Percentiles rank a stretch among this genome's conserved stretches.
Evolutionary conservation across 495 filamentous ascomycete genomes (phyloP).

Genomic region (Talaromyces thailandensis): DNA sequence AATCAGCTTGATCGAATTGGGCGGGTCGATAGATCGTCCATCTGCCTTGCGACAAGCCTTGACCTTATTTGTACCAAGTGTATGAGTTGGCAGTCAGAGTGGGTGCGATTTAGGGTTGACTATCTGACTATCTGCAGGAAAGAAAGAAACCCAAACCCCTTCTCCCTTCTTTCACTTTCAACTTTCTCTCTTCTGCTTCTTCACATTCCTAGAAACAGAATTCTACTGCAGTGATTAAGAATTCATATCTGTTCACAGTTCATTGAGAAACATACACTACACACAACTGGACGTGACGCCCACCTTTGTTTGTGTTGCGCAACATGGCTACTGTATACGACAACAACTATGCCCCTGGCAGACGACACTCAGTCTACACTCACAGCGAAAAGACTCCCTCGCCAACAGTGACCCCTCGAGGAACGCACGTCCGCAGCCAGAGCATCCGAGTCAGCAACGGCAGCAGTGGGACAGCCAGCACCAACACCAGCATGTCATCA

Average conservation of each 20-base stretch:
- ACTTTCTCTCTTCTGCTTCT: neutral
- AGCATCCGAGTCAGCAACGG: conserved; percentile 58
- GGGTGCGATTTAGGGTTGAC: neutral
- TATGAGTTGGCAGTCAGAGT: neutral
- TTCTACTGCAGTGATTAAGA: neutral
- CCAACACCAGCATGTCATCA: conserved; percentile 58
- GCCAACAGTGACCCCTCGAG: conserved; percentile 35
- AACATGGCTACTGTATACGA: conserved; percentile 35
- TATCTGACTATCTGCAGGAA: neutral
- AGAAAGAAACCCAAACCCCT: neutral
- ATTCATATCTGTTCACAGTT: conserved; percentile 6
- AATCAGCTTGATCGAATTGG: neutral
- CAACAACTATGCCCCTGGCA: conserved; percentile 39
- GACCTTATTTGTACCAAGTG: neutral
- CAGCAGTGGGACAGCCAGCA: conserved; percentile 74
- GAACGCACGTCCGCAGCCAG: conserved; percentile 46
- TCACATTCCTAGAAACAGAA: conserved; percentile 5
- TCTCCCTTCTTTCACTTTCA: conserved; percentile 7
- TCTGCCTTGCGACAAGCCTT: neutral
- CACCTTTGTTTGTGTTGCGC: neutral
- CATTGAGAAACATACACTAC: conserved; percentile 6
- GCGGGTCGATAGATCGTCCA: neutral
- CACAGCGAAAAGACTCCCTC: conserved; percentile 29
- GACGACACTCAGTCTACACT: conserved; percentile 34
- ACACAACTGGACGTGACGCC: neutral